Evolutionary conservation across 768 basidiomycete genomes (phyloP).

Genomic region (Panaeolus cyanescens): DNA sequence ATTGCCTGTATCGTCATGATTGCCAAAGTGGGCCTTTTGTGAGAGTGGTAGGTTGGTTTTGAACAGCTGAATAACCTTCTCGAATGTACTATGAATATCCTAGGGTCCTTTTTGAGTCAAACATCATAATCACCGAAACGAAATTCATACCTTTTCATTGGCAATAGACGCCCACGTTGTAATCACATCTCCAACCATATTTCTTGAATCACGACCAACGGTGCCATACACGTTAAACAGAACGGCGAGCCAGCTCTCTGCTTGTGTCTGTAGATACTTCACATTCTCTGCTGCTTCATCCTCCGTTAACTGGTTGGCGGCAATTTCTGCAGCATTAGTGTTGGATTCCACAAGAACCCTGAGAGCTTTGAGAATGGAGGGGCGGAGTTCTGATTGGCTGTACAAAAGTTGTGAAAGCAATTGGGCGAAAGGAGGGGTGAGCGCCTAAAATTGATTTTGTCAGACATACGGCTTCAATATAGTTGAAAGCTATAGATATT

Average conservation of each 20-base stretch:
- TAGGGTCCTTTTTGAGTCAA: conserved; percentile 19
- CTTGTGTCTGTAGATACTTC: conserved; percentile 71
- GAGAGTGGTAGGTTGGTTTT: conserved; percentile 57
- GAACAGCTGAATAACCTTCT: conserved; percentile 74
- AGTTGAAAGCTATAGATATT: conserved; percentile 10
- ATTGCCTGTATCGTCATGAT: conserved; percentile 38
- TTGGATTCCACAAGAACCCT: conserved; percentile 85
- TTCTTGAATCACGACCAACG: conserved; percentile 71
- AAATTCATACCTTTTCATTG: conserved; percentile 54
- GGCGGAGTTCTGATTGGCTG: conserved; percentile 80
- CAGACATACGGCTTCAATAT: conserved; percentile 9
- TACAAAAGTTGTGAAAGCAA: conserved; percentile 95
- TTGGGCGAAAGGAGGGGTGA: conserved; percentile 79
- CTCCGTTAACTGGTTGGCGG: conserved; percentile 42
- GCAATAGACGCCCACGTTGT: conserved; percentile 85
- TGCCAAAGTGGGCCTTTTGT: conserved; percentile 32
- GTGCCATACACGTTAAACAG: conserved; percentile 96
- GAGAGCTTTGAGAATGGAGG: conserved; percentile 79
- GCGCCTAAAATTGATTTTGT: conserved; percentile 51
- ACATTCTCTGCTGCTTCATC: conserved; percentile 69
- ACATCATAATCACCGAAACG: not conserved
- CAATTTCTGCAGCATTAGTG: conserved; percentile 37
- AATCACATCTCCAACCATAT: conserved; percentile 87
- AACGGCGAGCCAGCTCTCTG: conserved; percentile 92
- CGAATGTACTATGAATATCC: conserved; percentile 82